Percentiles rank a stretch among this genome's conserved stretches.
These are phyloP conservation scores for Lyophyllum decastes DNA, from an alignment of 768 basidiomycete species.

Conservation along the genomic window DNA sequence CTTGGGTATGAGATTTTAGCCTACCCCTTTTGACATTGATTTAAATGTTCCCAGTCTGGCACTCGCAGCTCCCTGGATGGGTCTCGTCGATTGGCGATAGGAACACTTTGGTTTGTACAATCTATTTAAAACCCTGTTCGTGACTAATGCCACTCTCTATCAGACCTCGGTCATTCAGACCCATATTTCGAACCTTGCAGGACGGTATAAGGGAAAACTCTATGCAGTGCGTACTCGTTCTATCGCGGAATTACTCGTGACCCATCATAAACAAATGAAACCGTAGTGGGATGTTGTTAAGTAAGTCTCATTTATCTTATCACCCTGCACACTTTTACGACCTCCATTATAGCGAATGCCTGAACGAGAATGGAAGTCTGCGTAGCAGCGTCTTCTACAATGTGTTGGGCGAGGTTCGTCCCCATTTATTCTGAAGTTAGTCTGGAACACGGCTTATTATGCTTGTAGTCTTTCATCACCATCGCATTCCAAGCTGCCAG, in stretches of 20 bases:
- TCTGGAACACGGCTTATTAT: not conserved
- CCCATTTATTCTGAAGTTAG: not conserved
- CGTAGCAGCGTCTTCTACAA: constrained; percentile 49
- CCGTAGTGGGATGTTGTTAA: constrained; percentile 45
- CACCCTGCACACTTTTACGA: too few relatives aligned
- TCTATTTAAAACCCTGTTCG: not conserved
- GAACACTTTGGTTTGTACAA: constrained; percentile 32
- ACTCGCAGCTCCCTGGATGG: constrained; percentile 44
- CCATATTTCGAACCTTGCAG: constrained; percentile 47
- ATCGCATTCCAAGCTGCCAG: constrained; percentile 56
- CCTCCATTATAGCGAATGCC: constrained; percentile 40
- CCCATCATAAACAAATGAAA: not conserved
- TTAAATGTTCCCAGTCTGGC: constrained; percentile 25
- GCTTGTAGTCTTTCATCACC: constrained; percentile 42
- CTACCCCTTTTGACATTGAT: not conserved
- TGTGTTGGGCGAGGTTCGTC: constrained; percentile 43
- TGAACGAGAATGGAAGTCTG: constrained; percentile 53
- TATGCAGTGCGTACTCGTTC: constrained; percentile 28
- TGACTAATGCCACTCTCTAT: not conserved
- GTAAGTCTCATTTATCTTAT: constrained; percentile 21
- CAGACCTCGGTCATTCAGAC: constrained; percentile 46
- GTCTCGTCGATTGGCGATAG: constrained; percentile 38
- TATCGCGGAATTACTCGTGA: not conserved
- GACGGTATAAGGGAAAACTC: constrained; percentile 46
- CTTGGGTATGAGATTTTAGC: constrained; percentile 25